A percentile compares a stretch with the other conserved stretches of the same genome.
Conservation (phyloP, 176 grass and related monocot genomes). For the Melocanna baccifera region DNA sequence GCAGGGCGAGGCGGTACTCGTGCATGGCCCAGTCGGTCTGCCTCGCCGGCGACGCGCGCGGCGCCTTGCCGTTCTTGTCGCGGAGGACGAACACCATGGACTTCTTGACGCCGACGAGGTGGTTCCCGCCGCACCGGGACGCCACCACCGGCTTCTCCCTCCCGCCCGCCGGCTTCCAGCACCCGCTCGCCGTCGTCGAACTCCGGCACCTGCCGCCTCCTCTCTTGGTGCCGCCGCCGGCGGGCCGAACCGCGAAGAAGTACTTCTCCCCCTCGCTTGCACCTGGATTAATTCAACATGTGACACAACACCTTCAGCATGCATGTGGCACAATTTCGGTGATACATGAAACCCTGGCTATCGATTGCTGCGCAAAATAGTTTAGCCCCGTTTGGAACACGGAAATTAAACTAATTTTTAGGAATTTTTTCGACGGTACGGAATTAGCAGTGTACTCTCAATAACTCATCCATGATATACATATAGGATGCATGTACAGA, state of each 20-base stretch:
- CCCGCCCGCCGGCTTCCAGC: conserved; percentile 59
- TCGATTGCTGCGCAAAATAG: neutral
- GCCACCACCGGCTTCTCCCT: conserved; percentile 46
- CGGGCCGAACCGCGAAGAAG: conserved; percentile 55
- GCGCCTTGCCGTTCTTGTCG: neutral
- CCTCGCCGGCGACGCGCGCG: neutral
- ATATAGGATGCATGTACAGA: neutral
- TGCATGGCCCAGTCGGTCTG: conserved; percentile 75
- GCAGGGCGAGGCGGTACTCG: conserved; percentile 65
- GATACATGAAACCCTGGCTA: neutral
- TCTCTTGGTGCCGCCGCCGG: neutral
- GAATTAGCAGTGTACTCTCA: neutral
- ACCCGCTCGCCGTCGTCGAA: conserved; percentile 39
- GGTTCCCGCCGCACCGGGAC: conserved; percentile 38
- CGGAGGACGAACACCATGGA: conserved; percentile 51
- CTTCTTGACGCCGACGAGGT: conserved; percentile 68
- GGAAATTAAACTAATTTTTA: no score
- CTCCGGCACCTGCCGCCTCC: neutral
- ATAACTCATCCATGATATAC: neutral
- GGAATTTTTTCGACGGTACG: neutral
- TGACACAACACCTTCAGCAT: neutral
- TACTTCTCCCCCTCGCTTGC: conserved; percentile 61
- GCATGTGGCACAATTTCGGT: neutral
- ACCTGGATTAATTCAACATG: conserved; percentile 1
- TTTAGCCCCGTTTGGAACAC: neutral